A percentile compares a stretch with the other conserved stretches of the same genome.
Evolutionary conservation across 352 stramenopile species (phyloP).

Genomic region (Globisporangium camurandrum): DNA sequence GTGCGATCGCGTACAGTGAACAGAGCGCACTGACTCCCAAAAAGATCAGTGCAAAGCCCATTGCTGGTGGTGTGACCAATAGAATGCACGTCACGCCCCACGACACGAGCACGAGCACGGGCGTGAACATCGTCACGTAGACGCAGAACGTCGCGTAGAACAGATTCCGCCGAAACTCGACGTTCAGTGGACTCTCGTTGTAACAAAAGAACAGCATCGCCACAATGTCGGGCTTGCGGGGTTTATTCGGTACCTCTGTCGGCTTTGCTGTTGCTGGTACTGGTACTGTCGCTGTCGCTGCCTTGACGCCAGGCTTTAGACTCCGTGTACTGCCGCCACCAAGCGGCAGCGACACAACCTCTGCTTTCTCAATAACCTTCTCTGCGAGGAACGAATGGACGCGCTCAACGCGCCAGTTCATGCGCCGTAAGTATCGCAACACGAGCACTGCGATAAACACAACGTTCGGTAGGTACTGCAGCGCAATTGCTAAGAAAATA

Average conservation of each 20-base stretch:
- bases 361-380: slow-evolving; percentile 28
- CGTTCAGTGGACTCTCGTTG: slow-evolving; percentile 46
- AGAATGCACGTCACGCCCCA: slow-evolving; percentile 71
- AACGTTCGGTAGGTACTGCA: slow-evolving; percentile 48
- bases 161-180: slow-evolving; percentile 67
- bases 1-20: slow-evolving; percentile 34
- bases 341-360: not conserved
- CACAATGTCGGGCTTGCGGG: slow-evolving; percentile 47
- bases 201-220: slow-evolving; percentile 77
- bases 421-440: slow-evolving; percentile 49
- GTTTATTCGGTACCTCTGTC: not conserved
- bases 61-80: slow-evolving; percentile 59
- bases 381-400: slow-evolving; percentile 70
- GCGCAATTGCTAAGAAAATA: slow-evolving; percentile 43
- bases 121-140: slow-evolving; percentile 41
- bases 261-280: slow-evolving; percentile 13
- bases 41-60: slow-evolving; percentile 79
- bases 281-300: not conserved
- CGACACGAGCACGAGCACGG: slow-evolving; percentile 51
- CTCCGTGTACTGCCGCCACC: no score
- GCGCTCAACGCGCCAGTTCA: slow-evolving; percentile 78
- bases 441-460: slow-evolving; percentile 37
- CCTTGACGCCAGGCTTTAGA: slow-evolving; percentile 1
- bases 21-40: slow-evolving; percentile 38
- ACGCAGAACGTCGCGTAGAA: slow-evolving; percentile 65